phyloP scores from a whole-genome alignment of 208 protist species.

The Wallacemonas sp. region DNA sequence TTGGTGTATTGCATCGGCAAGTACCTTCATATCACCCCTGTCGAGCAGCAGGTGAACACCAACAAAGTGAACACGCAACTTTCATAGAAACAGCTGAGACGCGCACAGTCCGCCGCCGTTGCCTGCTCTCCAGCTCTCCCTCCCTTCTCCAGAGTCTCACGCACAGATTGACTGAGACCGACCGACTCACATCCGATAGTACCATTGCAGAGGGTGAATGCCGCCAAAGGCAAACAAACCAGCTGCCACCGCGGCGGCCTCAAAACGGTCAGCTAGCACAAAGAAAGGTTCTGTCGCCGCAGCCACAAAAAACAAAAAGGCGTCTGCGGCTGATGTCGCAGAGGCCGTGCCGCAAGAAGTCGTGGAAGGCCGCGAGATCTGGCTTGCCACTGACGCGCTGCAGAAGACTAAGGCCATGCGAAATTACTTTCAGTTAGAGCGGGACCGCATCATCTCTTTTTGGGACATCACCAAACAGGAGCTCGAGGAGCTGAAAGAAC shows the following conservation, averaged over 20 bases:
- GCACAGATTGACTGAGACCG: too few relatives aligned
- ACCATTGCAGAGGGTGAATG: slow-evolving; percentile 20
- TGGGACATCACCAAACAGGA: slow-evolving; percentile 96
- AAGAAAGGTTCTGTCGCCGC: slow-evolving; percentile 15
- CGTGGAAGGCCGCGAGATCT: slow-evolving; percentile 72
- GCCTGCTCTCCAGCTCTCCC: too few relatives aligned
- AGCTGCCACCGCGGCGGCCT: slow-evolving; percentile 16
- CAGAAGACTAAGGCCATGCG: slow-evolving; percentile 94
- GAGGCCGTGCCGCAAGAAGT: slow-evolving; percentile 24
- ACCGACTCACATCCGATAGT: too few relatives aligned
- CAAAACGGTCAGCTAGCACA: slow-evolving; percentile 25
- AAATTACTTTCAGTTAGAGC: slow-evolving; percentile 97
- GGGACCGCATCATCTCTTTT: slow-evolving; percentile 95
- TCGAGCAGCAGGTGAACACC: too few relatives aligned
- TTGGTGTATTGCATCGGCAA: too few relatives aligned
- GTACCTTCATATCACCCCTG: too few relatives aligned
- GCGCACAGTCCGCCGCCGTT: too few relatives aligned
- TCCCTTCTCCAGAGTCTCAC: too few relatives aligned
- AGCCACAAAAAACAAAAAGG: not conserved
- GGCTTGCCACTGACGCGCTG: slow-evolving; percentile 90
- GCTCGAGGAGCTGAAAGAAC: slow-evolving; percentile 81
- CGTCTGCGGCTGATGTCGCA: slow-evolving; percentile 14
- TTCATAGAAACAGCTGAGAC: too few relatives aligned
- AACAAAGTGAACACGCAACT: too few relatives aligned
- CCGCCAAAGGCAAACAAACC: slow-evolving; percentile 37